Conservation (phyloP, 352 stramenopile species). For the Peronospora tabacina region DNA sequence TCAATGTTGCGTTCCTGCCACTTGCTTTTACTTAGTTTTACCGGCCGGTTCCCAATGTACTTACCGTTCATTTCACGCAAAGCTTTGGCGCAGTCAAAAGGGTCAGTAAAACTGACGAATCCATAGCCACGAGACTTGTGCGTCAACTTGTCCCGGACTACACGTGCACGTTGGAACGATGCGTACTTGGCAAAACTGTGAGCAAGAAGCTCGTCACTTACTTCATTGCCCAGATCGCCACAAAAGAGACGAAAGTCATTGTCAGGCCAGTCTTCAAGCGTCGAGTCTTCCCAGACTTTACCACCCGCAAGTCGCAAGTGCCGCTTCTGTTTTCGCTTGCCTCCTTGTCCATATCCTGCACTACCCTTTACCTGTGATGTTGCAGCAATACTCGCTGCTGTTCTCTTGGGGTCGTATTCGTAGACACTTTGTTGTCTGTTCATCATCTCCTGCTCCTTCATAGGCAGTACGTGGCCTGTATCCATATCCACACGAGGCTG, state of each 20-base stretch:
- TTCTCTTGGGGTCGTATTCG: constrained; percentile 61
- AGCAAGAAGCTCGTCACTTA: constrained; percentile 82
- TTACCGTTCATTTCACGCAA: constrained; percentile 95
- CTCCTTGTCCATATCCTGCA: neutral
- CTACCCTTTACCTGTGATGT: constrained; percentile 1
- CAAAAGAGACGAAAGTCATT: constrained; percentile 96
- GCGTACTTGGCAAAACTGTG: constrained; percentile 69
- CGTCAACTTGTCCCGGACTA: constrained; percentile 79
- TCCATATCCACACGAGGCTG: constrained; percentile 57
- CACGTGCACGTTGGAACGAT: constrained; percentile 71
- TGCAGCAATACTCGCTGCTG: constrained; percentile 27
- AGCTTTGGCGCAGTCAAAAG: constrained; percentile 91
- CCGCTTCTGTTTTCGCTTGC: constrained; percentile 35
- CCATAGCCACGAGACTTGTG: constrained; percentile 92
- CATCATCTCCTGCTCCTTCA: constrained; percentile 73
- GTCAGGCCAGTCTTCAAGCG: constrained; percentile 90
- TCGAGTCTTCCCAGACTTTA: constrained; percentile 89
- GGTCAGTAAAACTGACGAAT: constrained; percentile 92
- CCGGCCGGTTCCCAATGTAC: constrained; percentile 91
- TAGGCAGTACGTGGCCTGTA: constrained; percentile 50
- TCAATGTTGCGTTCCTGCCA: constrained; percentile 93
- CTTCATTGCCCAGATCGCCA: constrained; percentile 91
- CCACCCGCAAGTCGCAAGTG: constrained; percentile 67
- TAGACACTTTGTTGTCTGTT: constrained; percentile 82
- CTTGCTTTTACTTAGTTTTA: constrained; percentile 93